Evolutionary conservation across 306 rosid species (phyloP).

Genomic region (Vigna hirtella): DNA sequence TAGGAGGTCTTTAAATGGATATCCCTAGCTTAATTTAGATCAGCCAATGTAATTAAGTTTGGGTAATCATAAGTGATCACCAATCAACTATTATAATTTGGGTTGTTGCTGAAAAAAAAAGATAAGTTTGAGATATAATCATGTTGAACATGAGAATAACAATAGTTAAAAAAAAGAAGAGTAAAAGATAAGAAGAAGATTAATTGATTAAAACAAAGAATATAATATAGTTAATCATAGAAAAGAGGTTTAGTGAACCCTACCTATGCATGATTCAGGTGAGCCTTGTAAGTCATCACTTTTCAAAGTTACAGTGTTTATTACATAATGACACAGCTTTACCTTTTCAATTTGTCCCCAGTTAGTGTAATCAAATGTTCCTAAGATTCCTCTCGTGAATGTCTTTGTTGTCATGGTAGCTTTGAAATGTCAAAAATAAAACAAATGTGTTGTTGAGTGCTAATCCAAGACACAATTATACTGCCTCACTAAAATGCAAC

Average conservation of each 20-base stretch:
- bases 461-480: conserved; percentile 52
- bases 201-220: conserved; percentile 1
- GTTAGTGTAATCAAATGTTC: conserved; percentile 43
- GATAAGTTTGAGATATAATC: conserved; percentile 18
- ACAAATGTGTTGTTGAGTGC: conserved; percentile 43
- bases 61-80: neutral
- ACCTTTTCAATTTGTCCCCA: conserved; percentile 53
- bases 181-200: neutral
- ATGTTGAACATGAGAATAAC: neutral
- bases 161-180: neutral
- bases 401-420: conserved; percentile 45
- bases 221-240: conserved; percentile 15
- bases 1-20: neutral
- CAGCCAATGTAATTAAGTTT: neutral
- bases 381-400: conserved; percentile 42
- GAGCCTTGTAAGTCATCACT: conserved; percentile 44
- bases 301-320: conserved; percentile 44
- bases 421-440: conserved; percentile 39
- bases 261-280: conserved; percentile 51
- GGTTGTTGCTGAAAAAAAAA: neutral
- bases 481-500: conserved; percentile 45
- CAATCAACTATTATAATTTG: no score
- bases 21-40: neutral
- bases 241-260: conserved; percentile 42
- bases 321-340: conserved; percentile 44